Conservation (phyloP, 2,329 filamentous ascomycete genomes). For the Aspergillus chevalieri region DNA sequence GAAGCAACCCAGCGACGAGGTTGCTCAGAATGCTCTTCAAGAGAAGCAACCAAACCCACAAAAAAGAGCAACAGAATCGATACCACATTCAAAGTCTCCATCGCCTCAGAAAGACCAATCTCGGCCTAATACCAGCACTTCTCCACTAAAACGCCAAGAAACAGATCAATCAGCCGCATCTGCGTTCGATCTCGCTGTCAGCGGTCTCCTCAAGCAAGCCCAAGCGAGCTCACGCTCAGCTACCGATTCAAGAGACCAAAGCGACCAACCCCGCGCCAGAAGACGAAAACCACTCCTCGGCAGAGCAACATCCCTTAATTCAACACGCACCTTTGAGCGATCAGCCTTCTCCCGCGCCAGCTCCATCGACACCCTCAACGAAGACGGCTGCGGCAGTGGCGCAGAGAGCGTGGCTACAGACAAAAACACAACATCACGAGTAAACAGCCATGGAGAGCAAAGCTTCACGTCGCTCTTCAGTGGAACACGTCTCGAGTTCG, state of each 20-base stretch:
- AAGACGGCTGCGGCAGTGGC: slow-evolving; percentile 35
- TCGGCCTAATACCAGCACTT: slow-evolving; percentile 5
- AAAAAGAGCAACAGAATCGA: slow-evolving; percentile 9
- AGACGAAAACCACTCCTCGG: slow-evolving; percentile 36
- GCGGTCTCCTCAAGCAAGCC: slow-evolving; percentile 36
- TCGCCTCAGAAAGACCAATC: slow-evolving; percentile 13
- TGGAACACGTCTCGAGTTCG: slow-evolving; percentile 27
- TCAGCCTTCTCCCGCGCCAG: slow-evolving; percentile 38
- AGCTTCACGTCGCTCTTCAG: slow-evolving; percentile 29
- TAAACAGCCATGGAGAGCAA: slow-evolving; percentile 17
- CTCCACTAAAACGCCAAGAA: slow-evolving; percentile 12
- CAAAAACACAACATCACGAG: slow-evolving; percentile 13
- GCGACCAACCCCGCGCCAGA: slow-evolving; percentile 13
- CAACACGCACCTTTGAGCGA: slow-evolving; percentile 33
- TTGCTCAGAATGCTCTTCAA: slow-evolving; percentile 9
- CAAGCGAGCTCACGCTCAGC: slow-evolving; percentile 27
- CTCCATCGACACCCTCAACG: slow-evolving; percentile 46
- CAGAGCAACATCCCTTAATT: slow-evolving; percentile 37
- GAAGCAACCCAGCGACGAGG: slow-evolving; percentile 10
- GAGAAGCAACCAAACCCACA: slow-evolving; percentile 12
- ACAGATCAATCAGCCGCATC: slow-evolving; percentile 9
- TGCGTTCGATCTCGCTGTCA: slow-evolving; percentile 33
- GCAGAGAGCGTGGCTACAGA: slow-evolving; percentile 25
- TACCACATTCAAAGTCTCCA: slow-evolving; percentile 17
- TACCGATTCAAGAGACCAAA: slow-evolving; percentile 14